phyloP scores from a whole-genome alignment of 805 yeast species.

The Monosporozyma unispora region DNA sequence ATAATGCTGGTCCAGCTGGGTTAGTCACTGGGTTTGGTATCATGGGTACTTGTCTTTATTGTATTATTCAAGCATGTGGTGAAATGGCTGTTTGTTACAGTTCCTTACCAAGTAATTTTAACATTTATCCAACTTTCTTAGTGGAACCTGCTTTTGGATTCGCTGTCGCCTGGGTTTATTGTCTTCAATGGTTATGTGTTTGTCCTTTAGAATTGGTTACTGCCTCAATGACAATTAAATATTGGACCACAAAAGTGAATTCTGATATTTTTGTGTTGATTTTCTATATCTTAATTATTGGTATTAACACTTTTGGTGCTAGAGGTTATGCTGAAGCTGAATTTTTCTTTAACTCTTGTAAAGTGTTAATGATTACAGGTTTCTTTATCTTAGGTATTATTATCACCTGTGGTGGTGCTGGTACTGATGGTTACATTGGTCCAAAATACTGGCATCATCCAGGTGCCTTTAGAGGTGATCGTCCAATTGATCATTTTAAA shows the following conservation, averaged over 20 bases:
- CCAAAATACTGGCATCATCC: conserved; percentile 44
- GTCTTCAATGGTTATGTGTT: conserved; percentile 54
- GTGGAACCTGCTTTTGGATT: conserved; percentile 51
- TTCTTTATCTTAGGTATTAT: conserved; percentile 46
- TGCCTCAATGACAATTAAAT: conserved; percentile 51
- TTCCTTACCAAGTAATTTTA: conserved; percentile 53
- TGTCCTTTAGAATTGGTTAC: conserved; percentile 58
- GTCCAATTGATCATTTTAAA: conserved; percentile 40
- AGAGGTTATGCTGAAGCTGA: conserved; percentile 55
- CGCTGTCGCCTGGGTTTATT: conserved; percentile 55
- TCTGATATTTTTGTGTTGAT: conserved; percentile 51
- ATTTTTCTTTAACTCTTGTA: conserved; percentile 55
- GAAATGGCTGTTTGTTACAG: conserved; percentile 57
- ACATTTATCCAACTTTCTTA: conserved; percentile 45
- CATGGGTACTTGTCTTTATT: conserved; percentile 49
- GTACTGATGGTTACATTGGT: conserved; percentile 41
- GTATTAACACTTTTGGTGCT: conserved; percentile 41
- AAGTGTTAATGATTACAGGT: conserved; percentile 51
- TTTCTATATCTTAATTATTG: conserved; percentile 38
- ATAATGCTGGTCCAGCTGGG: conserved; percentile 40
- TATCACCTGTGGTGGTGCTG: conserved; percentile 35
- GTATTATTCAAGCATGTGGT: conserved; percentile 53
- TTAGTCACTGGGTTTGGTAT: conserved; percentile 47
- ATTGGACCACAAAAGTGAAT: conserved; percentile 46
- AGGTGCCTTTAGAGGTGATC: conserved; percentile 38